These are phyloP conservation scores for Globisporangium spiculum DNA, from an alignment of 352 stramenopile genomes.

Conservation along the genomic window DNA sequence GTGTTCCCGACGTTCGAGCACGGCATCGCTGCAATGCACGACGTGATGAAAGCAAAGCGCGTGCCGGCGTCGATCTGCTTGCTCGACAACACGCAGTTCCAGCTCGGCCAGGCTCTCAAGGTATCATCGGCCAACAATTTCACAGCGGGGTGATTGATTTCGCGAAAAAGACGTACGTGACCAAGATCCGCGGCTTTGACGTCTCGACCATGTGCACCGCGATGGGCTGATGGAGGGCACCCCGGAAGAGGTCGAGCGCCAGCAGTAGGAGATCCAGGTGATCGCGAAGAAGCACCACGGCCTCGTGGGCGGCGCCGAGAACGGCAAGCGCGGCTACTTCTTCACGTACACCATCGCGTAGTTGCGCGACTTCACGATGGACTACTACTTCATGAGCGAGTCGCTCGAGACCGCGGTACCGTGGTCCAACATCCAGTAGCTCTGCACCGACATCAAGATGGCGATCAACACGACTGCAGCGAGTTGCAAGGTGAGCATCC, in stretches of 20 bases:
- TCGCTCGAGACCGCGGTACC: constrained; percentile 88
- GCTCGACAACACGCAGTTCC: constrained; percentile 95
- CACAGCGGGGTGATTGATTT: constrained; percentile 51
- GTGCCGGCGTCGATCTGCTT: constrained; percentile 89
- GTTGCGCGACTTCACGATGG: constrained; percentile 91
- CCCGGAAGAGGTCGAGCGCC: constrained; percentile 34
- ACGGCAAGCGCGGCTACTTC: constrained; percentile 90
- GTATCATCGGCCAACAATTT: constrained; percentile 45
- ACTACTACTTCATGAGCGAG: constrained; percentile 91
- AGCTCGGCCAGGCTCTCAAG: constrained; percentile 91
- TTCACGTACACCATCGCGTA: constrained; percentile 95
- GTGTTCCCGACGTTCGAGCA: constrained; percentile 85
- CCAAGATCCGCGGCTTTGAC: constrained; percentile 69
- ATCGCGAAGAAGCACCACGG: constrained; percentile 78
- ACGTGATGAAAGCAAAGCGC: constrained; percentile 61
- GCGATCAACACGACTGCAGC: constrained; percentile 46
- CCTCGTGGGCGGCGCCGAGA: constrained; percentile 78
- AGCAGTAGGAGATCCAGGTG: constrained; percentile 55
- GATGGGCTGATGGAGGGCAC: constrained; percentile 85
- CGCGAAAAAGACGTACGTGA: constrained; percentile 85
- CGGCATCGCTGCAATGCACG: constrained; percentile 78
- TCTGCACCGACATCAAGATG: constrained; percentile 52
- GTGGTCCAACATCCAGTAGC: constrained; percentile 62
- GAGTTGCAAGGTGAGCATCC: constrained; percentile 50
- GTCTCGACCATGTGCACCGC: constrained; percentile 77